Conservation (phyloP, 345 rosid species). For the Erucastrum elatum region DNA sequence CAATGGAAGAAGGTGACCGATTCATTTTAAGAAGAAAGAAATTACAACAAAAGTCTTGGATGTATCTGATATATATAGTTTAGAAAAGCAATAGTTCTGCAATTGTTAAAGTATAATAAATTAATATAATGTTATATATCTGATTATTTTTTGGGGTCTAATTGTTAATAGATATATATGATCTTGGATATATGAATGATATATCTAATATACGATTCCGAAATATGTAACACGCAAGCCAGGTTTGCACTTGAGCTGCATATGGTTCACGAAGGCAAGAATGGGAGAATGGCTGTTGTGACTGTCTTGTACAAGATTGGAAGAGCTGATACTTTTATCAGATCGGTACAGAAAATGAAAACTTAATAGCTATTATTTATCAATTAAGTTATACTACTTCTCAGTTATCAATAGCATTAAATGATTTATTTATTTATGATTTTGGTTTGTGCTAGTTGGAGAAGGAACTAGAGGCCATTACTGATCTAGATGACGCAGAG, state of each 20-base stretch:
- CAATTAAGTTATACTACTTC: neutral
- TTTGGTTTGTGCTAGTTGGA: constrained; percentile 40
- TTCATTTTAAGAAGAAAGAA: neutral
- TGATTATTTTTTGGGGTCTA: neutral
- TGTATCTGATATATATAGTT: neutral
- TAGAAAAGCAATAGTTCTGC: neutral
- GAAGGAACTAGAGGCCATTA: constrained; percentile 40
- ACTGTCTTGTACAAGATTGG: constrained; percentile 74
- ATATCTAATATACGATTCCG: neutral
- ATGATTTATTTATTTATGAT: neutral
- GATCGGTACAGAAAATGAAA: constrained; percentile 44
- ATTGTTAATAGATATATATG: neutral
- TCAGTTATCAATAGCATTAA: neutral
- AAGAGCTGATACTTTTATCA: constrained; percentile 65
- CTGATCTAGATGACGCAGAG: constrained; percentile 33
- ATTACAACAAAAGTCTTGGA: neutral
- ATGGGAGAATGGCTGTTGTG: constrained; percentile 60
- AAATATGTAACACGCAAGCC: neutral
- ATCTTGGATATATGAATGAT: neutral
- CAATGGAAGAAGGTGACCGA: constrained; percentile 56
- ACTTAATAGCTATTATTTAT: neutral
- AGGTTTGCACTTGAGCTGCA: constrained; percentile 74
- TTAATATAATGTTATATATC: neutral
- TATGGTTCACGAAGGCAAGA: constrained; percentile 68
- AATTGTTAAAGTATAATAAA: neutral